These are phyloP conservation scores for Hansenula lynferdii DNA, from an alignment of 1,139 yeast species.

Conservation along the genomic window DNA sequence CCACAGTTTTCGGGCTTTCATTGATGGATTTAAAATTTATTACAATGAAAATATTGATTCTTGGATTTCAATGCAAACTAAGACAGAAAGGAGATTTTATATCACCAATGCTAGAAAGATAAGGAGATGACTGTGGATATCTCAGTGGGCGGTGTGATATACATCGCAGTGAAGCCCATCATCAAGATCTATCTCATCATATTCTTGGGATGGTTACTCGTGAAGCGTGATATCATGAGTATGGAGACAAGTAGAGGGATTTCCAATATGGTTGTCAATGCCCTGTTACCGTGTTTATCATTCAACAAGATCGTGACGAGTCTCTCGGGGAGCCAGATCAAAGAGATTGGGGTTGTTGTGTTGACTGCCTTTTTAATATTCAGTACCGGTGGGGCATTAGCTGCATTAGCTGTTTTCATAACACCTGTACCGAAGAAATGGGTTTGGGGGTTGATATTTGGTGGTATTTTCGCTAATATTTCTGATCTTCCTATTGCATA, in stretches of 20 bases:
- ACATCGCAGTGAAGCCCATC: constrained; percentile 80
- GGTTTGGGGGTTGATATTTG: constrained; percentile 77
- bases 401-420: constrained; percentile 24
- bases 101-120: background rate
- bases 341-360: constrained; percentile 68
- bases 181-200: constrained; percentile 79
- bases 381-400: constrained; percentile 40
- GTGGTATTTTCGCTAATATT: constrained; percentile 70
- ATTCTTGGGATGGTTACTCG: constrained; percentile 62
- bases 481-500: constrained; percentile 91
- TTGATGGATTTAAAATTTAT: too few relatives aligned
- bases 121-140: background rate
- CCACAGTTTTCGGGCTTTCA: too few relatives aligned
- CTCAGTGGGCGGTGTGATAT: constrained; percentile 62
- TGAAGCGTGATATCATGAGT: constrained; percentile 60
- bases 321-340: constrained; percentile 66
- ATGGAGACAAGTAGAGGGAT: constrained; percentile 73
- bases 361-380: constrained; percentile 61
- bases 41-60: too few relatives aligned
- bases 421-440: constrained; percentile 65
- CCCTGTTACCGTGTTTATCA: constrained; percentile 72
- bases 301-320: constrained; percentile 72
- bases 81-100: too few relatives aligned
- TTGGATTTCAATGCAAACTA: too few relatives aligned
- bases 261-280: constrained; percentile 66